Base-by-base conservation (phyloP, 1,284 basidiomycete genomes). In the Boletus semigastroideus region DNA sequence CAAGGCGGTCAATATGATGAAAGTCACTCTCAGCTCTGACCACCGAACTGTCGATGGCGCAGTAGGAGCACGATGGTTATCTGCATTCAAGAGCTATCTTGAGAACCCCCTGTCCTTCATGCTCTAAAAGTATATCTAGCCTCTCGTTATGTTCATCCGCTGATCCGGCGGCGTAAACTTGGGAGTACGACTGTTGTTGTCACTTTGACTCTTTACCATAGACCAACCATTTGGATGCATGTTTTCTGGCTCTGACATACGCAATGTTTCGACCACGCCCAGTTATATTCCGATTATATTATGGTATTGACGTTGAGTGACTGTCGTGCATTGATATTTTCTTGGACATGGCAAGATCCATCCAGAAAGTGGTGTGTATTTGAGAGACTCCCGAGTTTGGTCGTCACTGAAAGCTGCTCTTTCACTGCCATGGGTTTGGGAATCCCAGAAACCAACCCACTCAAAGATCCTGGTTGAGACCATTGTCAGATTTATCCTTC, bases 21-120 rank as follows among this genome's bases (percentile, higher is more conserved):
- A 97, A 73, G 96, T 90, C 14, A 99, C 97, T 12, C 77, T 99
- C 64, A 94, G 91, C 73, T 87, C 90, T 42, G 97, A 99, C 72
- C 97, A 99, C 78, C 80, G 97, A 63, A 91, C 87, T 42, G 95
- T 97, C 25, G 94, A 98, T 69, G 94, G 94, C 48, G 94, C 95
- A 42, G 82, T 97, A 47, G 93, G 86, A 51, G 92, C 94, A 28
- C 80, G 84, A 70, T 98, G 92, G 92, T 66, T 98, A 78, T 74
- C 87, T 59, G 92, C 94, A 22, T 98, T 99, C 84, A 98, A 94
- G 78, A 89, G 92, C 43, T 98, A 96, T 75, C 78, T 99, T 58
- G 97, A 99, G 80, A 97, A 98, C 74, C 94, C 96, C 48, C 74
- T 97, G 66, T 92, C 91, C 27, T 92, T 94, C 68, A 92, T 95